Evolutionary conservation across 2,329 filamentous ascomycete species (phyloP), one percentile per base, ranked within the genome.

Genomic region (Xylariomycetidae sp.): DNA sequence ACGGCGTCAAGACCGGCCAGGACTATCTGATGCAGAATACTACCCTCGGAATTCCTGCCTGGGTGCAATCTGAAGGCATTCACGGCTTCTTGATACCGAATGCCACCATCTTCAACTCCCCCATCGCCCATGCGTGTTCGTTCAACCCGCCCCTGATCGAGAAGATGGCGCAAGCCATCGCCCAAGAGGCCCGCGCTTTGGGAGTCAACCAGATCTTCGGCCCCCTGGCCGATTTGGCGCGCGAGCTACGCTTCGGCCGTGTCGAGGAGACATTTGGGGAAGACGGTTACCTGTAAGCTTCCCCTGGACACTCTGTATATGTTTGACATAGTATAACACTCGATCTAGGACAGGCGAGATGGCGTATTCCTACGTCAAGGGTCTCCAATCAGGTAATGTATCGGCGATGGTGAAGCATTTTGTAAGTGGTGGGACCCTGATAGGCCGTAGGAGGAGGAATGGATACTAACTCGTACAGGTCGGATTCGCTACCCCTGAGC

Each of bases 101-200:
- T 53, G 82, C 81, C 3, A 88, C 84, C 2, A 84, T 88, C 38
- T 88, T 87, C 65, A 88, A 87, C 58, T 85, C 80, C 2, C 83
- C 84, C 0, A 86, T 88, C 45, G 82, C 67, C 6, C 75, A 83
- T 33, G 82, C 76, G 12, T 85, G 80, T 49, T 82, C 82, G 0
- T 88, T 80, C 63, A 84, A 88, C 51, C 72, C 73, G 0, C 67
- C 63, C 25, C 58, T 86, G 11, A 63, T 86, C 4, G 59, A 78
- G 44, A 71, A 82, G 44, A 86, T 87, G 81, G 82, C 68, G 6
- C 61, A 63, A 4, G 69, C 73, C 13, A 85, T 86, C 44, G 82
- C 71, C 5, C 68, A 74, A 30, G 83, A 88, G 57, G 67, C 81
- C 16, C 63, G 68, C 33, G 75, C 82, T 4, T 60, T 88, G 2